These are phyloP conservation scores for Neurospora tetrasperma DNA, from an alignment of 495 filamentous ascomycete genomes.

Conservation along the genomic window DNA sequence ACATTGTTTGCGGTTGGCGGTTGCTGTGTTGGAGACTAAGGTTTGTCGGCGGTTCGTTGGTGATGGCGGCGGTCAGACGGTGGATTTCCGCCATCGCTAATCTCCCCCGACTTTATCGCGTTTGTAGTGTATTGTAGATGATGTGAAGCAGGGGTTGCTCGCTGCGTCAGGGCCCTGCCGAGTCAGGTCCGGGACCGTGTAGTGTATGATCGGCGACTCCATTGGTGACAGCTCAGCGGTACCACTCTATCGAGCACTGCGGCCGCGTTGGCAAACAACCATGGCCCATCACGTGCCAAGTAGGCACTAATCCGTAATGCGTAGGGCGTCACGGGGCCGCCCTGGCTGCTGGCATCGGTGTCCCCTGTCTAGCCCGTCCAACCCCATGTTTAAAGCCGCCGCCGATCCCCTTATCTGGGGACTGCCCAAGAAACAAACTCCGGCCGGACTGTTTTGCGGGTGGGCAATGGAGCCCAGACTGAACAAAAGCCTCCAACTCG, in stretches of 20 bases:
- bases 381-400: background rate
- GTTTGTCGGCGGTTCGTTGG: background rate
- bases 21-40: background rate
- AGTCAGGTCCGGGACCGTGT: background rate
- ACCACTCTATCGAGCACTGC: background rate
- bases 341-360: background rate
- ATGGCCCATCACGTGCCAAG: background rate
- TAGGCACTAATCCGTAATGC: background rate
- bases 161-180: background rate
- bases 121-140: background rate
- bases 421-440: background rate
- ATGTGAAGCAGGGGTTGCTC: conserved; percentile 1
- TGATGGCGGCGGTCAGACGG: background rate
- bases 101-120: background rate
- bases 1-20: background rate
- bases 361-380: background rate
- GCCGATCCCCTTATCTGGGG: background rate
- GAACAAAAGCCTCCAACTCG: background rate
- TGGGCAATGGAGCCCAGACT: background rate
- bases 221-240: conserved; percentile 4
- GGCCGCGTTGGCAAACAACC: background rate
- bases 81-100: background rate
- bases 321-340: background rate
- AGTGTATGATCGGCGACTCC: background rate
- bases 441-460: background rate